A percentile compares a stretch with the other conserved stretches of the same genome.
Evolutionary conservation across 106 monocot genomes (phyloP).

Genomic region (Vanilla planifolia): DNA sequence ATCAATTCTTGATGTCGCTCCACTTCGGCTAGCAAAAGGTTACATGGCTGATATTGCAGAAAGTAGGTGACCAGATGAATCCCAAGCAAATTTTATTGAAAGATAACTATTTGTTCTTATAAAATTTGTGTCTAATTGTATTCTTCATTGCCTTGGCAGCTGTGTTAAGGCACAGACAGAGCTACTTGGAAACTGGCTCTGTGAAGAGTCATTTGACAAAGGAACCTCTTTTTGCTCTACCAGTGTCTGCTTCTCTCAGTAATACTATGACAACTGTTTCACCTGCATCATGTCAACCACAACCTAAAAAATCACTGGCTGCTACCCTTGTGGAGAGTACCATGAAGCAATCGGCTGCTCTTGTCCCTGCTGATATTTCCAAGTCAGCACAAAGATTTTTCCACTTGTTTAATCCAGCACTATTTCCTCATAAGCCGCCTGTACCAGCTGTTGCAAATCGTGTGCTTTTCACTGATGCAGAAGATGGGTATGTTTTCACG

Average conservation of each 20-base stretch:
- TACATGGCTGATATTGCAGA: slow-evolving; percentile 64
- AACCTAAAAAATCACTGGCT: slow-evolving; percentile 63
- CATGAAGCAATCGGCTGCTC: slow-evolving; percentile 58
- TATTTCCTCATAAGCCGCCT: slow-evolving; percentile 91
- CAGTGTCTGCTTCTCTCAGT: slow-evolving; percentile 3
- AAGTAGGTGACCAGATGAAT: slow-evolving; percentile 45
- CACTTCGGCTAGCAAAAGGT: slow-evolving; percentile 47
- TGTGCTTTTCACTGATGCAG: slow-evolving; percentile 88
- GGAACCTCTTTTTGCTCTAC: slow-evolving; percentile 68
- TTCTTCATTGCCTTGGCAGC: slow-evolving; percentile 29
- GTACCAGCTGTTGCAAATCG: slow-evolving; percentile 56
- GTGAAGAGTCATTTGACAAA: slow-evolving; percentile 41
- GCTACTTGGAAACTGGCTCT: slow-evolving; percentile 30
- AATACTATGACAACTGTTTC: slow-evolving; percentile 16
- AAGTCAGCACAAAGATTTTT: slow-evolving; percentile 54
- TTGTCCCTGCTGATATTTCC: slow-evolving; percentile 75
- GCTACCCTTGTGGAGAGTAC: slow-evolving; percentile 65
- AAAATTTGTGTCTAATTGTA: neutral
- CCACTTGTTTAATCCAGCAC: slow-evolving; percentile 56
- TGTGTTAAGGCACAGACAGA: slow-evolving; percentile 38
- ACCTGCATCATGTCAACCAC: slow-evolving; percentile 1
- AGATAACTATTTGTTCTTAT: neutral
- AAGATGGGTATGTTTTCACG: slow-evolving; percentile 66
- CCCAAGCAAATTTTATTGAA: slow-evolving; percentile 3
- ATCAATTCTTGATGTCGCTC: slow-evolving; percentile 78